Base-by-base conservation (phyloP, 345 rosid species). In the Jatropha curcas region DNA sequence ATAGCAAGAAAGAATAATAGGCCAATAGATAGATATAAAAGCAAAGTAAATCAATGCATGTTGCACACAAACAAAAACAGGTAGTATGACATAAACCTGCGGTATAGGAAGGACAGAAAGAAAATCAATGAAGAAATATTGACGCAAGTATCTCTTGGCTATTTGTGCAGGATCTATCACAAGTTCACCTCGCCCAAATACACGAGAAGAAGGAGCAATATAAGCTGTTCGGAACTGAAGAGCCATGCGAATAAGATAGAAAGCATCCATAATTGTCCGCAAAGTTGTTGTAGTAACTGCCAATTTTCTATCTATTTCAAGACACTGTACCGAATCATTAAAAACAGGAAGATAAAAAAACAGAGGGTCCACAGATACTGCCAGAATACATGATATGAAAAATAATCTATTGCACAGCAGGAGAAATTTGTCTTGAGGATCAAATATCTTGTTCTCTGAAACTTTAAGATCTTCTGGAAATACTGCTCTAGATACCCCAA, bases 171-270 rank as follows among this genome's bases (percentile, higher is more conserved):
- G 86, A 70, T 92, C 96, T 24, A 90, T 92, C 71, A 95, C 99
- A 79, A 92, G 97, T 84, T 92, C 99, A 16, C 99, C 99, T 4
- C 99, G 86, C 50, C 99, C 99, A 63, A 95, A 95, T 68, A 92
- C 97, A 71, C 97, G 91, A 66, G 99, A 95, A 75, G 98, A 92
- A 35, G 98, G 99, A 1, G 98, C 98, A 22, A 95, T 89, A 80
- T 87, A 95, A 75, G 97, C 99, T 39, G 99, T 95, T 71, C 98
- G 94, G 81, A 95, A 95, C 85, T 84, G 97, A 33, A 95, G 92
- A 73, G 86, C 88, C 92, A 95, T 95, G 73, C 79, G 99, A 27
- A 91, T 75, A 76, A 95, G 97, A 83, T 95, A 95, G 84, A 92
- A 92, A 53, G 19, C 82, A 91, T 95, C 99, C 30, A 89, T 51